Base-by-base conservation (phyloP, 1,284 basidiomycete species). In the Quambalaria eucalypti region DNA sequence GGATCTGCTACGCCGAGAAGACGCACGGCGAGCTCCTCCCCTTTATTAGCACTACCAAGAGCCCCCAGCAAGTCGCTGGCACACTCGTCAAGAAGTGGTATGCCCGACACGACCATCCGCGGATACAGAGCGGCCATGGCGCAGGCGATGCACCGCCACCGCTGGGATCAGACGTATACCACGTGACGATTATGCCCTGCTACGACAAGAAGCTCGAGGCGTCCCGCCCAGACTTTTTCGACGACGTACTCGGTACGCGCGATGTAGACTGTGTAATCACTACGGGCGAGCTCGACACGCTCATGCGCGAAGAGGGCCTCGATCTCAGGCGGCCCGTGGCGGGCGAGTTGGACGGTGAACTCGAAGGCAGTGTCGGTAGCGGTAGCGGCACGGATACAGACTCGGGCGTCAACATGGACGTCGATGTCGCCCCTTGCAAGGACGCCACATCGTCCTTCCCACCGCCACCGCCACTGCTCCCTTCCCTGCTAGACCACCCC, bases 161-260 rank as follows among this genome's bases (percentile, higher is more conserved):
- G n/a, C 50, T n/a, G 16, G 16, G 16, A 7, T 33, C 52, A 1
- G 40, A 38, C 26, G 59, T 71, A 19, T 98, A 97, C 76, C 95
- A 99, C 69, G 88, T 97, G 59, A 84, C 90, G 0, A 90, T 97
- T 39, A 98, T 98, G 92, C 92, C 93, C 0, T 99, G 95, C 78
- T 98, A 97, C 77, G 95, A 99, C 81, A 98, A 98, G 79, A 99
- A 99, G 76, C 85, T 99, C 26, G 95, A 99, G 78, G 93, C 95
- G 0, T 92, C 89, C 14, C 82, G 95, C 26, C 54, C 55, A 1
- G 71, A 73, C 47, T 66, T 70, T 23, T 62, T 56, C 44, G 61
- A 71, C 44, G 62, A 66, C 28, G 48, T 67, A 4, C 57, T 61
- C 12, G 59, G 58, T 38, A 62, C 88, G 6, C 82, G 90, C 55